These are phyloP conservation scores for Scutellaria galericulata DNA, from an alignment of 257 asterid genomes.

Conservation along the genomic window DNA sequence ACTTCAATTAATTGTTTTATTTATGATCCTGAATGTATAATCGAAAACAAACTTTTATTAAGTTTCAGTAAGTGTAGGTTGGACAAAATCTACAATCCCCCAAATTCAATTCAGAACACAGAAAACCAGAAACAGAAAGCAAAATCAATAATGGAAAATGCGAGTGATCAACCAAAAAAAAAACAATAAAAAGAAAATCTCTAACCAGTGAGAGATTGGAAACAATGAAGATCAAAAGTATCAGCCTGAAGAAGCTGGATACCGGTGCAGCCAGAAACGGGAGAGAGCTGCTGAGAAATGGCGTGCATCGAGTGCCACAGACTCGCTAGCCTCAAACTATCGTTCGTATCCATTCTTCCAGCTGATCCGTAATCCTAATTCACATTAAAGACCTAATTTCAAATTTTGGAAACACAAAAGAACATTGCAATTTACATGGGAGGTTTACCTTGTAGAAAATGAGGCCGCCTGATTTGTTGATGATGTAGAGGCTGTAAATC, in stretches of 20 bases:
- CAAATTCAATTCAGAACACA: no score
- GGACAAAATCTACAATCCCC: no score
- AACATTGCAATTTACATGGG: no score
- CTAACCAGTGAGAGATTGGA: slow-evolving; percentile 93
- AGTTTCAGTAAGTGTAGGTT: no score
- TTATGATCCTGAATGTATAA: not conserved
- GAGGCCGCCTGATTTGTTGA: slow-evolving; percentile 97
- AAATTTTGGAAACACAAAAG: no score
- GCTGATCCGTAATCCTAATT: slow-evolving; percentile 82
- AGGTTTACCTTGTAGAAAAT: slow-evolving; percentile 73
- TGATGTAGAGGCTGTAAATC: slow-evolving; percentile 83
- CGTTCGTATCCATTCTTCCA: slow-evolving; percentile 94
- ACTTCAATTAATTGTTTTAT: not conserved
- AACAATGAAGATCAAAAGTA: slow-evolving; percentile 90
- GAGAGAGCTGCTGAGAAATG: slow-evolving; percentile 97
- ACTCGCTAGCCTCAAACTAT: slow-evolving; percentile 91
- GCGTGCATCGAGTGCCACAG: slow-evolving; percentile 99
- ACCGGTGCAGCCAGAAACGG: slow-evolving; percentile 78
- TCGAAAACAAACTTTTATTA: not conserved
- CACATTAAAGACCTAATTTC: not conserved
- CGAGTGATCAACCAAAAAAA: no score
- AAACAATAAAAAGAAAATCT: not conserved
- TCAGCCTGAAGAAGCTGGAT: slow-evolving; percentile 97
- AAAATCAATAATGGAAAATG: no score
- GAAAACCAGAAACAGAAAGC: no score